Evolutionary conservation across 192 early-diverging fungal species (phyloP).

Genomic region (Podila horticola): DNA sequence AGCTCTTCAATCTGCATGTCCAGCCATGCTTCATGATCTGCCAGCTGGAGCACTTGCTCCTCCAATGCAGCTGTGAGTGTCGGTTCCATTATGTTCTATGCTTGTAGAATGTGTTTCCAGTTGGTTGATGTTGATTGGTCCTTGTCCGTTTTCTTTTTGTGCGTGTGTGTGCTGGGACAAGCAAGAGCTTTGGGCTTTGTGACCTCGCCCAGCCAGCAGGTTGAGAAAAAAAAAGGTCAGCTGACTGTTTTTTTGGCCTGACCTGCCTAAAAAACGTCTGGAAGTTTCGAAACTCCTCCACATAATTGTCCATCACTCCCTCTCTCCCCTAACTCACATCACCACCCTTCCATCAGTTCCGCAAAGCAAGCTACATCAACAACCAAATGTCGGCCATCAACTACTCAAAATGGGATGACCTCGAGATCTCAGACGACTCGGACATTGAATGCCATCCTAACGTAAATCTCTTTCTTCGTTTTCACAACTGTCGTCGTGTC

Average conservation of each 20-base stretch:
- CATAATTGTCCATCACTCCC: not conserved
- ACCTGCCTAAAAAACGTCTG: not conserved
- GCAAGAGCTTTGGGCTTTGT: too few species aligned
- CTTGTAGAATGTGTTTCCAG: too few species aligned
- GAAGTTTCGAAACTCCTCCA: not conserved
- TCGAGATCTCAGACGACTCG: conserved; percentile 96
- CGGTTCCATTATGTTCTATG: not conserved
- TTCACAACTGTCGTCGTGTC: not conserved
- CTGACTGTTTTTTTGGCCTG: not conserved
- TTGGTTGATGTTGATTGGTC: too few species aligned
- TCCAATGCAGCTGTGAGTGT: conserved; percentile 22
- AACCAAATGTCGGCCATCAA: conserved; percentile 64
- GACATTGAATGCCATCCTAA: conserved; percentile 97
- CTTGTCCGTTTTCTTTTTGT: not conserved
- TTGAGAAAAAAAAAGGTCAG: not conserved
- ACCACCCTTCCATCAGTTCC: not conserved
- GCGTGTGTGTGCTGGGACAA: not conserved
- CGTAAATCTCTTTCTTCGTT: conserved; percentile 51
- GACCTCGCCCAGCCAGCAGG: too few species aligned
- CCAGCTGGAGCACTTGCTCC: conserved; percentile 34
- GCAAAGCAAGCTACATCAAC: not conserved
- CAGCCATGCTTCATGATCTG: conserved; percentile 44
- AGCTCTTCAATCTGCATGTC: conserved; percentile 45
- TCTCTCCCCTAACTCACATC: not conserved
- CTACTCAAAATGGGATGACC: conserved; percentile 97